Base-by-base conservation (phyloP, 1,139 yeast species). In the Ogataea hybrid region DNA sequence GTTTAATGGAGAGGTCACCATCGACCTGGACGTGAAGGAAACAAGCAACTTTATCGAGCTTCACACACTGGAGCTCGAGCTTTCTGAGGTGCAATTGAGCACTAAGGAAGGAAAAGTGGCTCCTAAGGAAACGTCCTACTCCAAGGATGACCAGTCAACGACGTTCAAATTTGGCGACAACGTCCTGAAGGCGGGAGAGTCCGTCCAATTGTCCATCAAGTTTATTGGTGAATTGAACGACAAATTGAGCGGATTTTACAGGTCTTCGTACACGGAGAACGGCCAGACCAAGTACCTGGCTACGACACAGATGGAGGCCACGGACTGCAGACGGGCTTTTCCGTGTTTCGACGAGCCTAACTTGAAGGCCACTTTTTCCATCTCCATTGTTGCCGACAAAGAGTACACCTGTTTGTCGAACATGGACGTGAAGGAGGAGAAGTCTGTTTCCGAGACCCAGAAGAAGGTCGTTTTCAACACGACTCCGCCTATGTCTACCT, bases 331-430 rank as follows among this genome's bases (percentile, higher is more conserved):
- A 61, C 75, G 90, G 55, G 95, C 96, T 5, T 87, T 88, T 72
- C 96, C 96, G 16, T 86, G 89, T 59, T 81, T 84, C 54, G 96
- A 88, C 63, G 96, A 88, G 64, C 96, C 96, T 17, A 79, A 83
- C 41, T 73, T 83, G 50, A 88, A 88, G 68, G 92, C 96, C 15
- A 76, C 82, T 39, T 88, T 85, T 58, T 79, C 81, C 46, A 73
- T 88, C 45, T 64, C 81, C 18, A 69, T 88, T 54, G 71, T 81
- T 47, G 79, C 88, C 33, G 79, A 80, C 47, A 70, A 73, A 50
- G 64, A 75, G 32, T 74, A 80, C 63, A 84, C 85, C 30, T 84
- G 83, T 48, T 73, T 88, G 54, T 82, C 94, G 40, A 88, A 88
- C 63, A 87, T 86, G 95, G 89, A 85, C 58, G 81, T 75, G 29